phyloP scores from a whole-genome alignment of 2,329 filamentous ascomycete genomes.

The Lecanicillium sp. region DNA sequence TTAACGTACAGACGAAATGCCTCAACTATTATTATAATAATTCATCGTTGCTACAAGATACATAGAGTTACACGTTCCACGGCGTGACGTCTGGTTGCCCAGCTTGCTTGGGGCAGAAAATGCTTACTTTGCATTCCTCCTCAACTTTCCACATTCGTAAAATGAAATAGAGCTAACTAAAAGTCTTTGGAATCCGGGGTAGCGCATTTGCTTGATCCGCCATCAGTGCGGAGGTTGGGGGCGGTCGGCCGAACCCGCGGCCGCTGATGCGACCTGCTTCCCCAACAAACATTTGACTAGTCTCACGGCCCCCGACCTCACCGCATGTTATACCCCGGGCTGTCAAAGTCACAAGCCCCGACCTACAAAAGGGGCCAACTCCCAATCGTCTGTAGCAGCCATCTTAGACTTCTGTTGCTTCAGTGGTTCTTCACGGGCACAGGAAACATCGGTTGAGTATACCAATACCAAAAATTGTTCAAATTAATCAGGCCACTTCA shows the following conservation, averaged over 20 bases:
- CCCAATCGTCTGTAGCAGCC: neutral
- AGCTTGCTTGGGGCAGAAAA: no score
- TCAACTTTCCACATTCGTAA: no score
- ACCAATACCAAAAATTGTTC: neutral
- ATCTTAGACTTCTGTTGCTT: neutral
- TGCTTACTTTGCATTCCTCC: no score
- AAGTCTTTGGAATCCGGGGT: neutral
- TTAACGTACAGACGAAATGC: no score
- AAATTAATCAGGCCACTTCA: slow-evolving; percentile 5
- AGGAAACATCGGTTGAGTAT: no score
- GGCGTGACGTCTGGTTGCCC: no score
- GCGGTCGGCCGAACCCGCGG: neutral
- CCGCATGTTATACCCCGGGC: neutral
- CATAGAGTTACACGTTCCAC: no score
- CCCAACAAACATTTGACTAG: slow-evolving; percentile 10
- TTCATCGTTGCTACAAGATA: no score
- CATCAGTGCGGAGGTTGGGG: neutral
- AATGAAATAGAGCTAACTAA: no score
- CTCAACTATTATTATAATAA: no score
- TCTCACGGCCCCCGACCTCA: slow-evolving; percentile 5
- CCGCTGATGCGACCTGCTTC: neutral
- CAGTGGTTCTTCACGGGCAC: neutral
- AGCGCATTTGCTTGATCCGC: no score
- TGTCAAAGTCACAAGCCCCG: no score
- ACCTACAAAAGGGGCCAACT: neutral